Percentiles rank a stretch among this genome's conserved stretches.
phyloP scores from a whole-genome alignment of 495 filamentous ascomycete species.

The Paragyromitra xinjiangensis region DNA sequence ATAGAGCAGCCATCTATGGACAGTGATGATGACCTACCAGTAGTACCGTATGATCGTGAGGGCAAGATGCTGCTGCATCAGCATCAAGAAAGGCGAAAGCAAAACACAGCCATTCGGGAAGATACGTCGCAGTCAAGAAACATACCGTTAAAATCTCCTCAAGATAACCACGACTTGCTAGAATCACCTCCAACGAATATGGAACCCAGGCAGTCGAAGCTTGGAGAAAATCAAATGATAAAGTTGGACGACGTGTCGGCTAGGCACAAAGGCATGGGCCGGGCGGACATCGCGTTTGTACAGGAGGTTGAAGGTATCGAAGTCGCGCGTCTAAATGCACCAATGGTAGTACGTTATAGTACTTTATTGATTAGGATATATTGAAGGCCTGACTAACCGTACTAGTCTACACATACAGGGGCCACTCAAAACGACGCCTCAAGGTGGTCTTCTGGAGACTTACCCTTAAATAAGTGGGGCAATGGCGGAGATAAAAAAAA shows the following conservation, averaged over 20 bases:
- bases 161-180: not conserved
- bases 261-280: not conserved
- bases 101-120: not conserved
- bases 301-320: not conserved
- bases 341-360: conserved; percentile 20
- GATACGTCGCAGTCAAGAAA: not conserved
- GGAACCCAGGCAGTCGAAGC: not conserved
- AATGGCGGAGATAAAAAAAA: not conserved
- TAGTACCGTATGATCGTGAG: not conserved
- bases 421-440: conserved; percentile 5
- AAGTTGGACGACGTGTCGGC: not conserved
- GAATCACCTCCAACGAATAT: conserved; percentile 9
- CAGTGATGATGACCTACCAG: conserved; percentile 34
- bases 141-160: not conserved
- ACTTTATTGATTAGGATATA: not conserved
- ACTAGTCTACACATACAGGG: conserved; percentile 40
- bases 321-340: not conserved
- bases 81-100: conserved; percentile 7
- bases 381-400: conserved; percentile 4
- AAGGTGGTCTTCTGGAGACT: conserved; percentile 19
- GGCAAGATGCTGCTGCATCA: not conserved
- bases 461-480: not conserved
- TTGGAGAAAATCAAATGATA: conserved; percentile 14
- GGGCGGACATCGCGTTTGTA: conserved; percentile 20
- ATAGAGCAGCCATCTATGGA: conserved; percentile 33